These are phyloP conservation scores for Gomphus bonarii DNA, from an alignment of 1,284 basidiomycete species.

Conservation along the genomic window DNA sequence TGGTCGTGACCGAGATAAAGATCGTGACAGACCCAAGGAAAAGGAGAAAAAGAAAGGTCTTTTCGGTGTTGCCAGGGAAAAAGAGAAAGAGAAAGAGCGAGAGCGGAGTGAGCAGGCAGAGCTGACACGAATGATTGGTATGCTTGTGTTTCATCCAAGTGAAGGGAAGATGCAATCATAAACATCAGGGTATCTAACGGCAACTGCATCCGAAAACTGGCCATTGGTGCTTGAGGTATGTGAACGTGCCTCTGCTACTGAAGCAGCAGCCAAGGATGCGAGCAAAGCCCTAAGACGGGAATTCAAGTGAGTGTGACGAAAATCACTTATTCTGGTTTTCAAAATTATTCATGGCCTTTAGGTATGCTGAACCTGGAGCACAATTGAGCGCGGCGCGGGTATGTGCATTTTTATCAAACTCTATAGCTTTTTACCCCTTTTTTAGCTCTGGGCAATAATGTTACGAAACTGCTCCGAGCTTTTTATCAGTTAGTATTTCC, in stretches of 20 bases:
- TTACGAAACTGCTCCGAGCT: conserved; percentile 56
- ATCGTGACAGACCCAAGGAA: conserved; percentile 21
- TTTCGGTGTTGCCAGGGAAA: conserved; percentile 7
- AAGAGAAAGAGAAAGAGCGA: conserved; percentile 20
- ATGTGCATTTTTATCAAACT: background rate
- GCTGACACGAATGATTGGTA: conserved; percentile 62
- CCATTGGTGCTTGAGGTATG: conserved; percentile 66
- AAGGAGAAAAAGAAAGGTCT: conserved; percentile 17
- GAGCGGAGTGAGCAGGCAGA: conserved; percentile 39
- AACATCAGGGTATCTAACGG: conserved; percentile 54
- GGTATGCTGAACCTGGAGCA: conserved; percentile 17
- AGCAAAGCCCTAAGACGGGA: conserved; percentile 61
- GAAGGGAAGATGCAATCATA: background rate
- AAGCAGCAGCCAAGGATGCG: conserved; percentile 63
- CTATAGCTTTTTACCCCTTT: conserved; percentile 9
- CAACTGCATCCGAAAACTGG: conserved; percentile 71
- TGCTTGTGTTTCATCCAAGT: conserved; percentile 6
- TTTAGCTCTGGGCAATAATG: conserved; percentile 77
- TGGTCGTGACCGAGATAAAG: background rate
- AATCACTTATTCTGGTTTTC: background rate
- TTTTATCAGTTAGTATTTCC: conserved; percentile 33
- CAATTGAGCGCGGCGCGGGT: conserved; percentile 19
- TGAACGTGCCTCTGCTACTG: conserved; percentile 57
- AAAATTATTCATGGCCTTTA: background rate
- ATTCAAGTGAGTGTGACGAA: conserved; percentile 48